Conservation (phyloP, 257 asterid species). For the Haberlea rhodopensis region DNA sequence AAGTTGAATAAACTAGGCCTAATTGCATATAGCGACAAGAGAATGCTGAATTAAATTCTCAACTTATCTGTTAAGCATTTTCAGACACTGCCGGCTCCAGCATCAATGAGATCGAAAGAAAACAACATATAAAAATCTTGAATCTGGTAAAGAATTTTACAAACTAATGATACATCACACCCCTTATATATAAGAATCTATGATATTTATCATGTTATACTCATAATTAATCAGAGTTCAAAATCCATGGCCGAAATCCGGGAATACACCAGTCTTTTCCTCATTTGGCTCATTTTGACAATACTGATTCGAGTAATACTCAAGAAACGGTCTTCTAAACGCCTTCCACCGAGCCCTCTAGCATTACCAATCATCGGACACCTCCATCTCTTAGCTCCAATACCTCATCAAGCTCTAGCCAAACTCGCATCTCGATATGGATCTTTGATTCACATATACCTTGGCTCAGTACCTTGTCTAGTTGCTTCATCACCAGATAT, state of each 20-base stretch:
- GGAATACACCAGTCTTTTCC: constrained; percentile 35
- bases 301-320: constrained; percentile 31
- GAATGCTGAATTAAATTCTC: too few species aligned
- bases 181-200: constrained; percentile 21
- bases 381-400: constrained; percentile 68
- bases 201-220: background rate
- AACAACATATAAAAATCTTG: background rate
- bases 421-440: constrained; percentile 50
- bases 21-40: background rate
- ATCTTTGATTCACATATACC: constrained; percentile 49
- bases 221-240: constrained; percentile 2
- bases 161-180: background rate
- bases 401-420: constrained; percentile 78
- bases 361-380: constrained; percentile 69
- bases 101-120: background rate
- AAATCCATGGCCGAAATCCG: constrained; percentile 39
- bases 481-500: constrained; percentile 67
- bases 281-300: constrained; percentile 44
- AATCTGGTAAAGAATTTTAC: background rate
- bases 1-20: background rate
- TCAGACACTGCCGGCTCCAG: background rate
- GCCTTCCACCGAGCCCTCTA: constrained; percentile 60
- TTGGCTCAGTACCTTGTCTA: constrained; percentile 61
- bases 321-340: constrained; percentile 17
- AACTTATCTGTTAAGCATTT: background rate